A percentile compares a stretch with the other conserved stretches of the same genome.
Evolutionary conservation across 1,139 yeast species (phyloP).

Genomic region (Protomyces inouyei): DNA sequence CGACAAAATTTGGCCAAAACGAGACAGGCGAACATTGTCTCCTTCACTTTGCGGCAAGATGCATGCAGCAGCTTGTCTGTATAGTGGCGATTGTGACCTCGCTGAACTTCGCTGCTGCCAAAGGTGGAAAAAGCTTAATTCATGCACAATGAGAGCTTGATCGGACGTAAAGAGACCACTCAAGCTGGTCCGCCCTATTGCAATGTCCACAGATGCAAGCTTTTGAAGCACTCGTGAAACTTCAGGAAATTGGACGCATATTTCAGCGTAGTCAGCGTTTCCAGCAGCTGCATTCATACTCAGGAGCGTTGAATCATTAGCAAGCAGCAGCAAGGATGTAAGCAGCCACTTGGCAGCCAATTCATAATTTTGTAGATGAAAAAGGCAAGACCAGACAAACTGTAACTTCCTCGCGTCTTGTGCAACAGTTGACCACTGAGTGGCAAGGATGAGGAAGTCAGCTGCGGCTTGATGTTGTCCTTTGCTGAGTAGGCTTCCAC

Average conservation of each 20-base stretch:
- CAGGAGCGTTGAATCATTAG: background rate
- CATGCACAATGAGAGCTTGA: background rate
- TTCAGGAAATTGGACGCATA: background rate
- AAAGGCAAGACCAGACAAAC: constrained; percentile 14
- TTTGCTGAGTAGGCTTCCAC: constrained; percentile 3
- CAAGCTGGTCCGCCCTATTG: background rate
- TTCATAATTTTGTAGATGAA: background rate
- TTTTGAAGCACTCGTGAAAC: background rate
- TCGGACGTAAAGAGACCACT: background rate
- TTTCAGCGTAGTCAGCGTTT: background rate
- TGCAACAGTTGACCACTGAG: background rate
- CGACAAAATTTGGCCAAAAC: background rate
- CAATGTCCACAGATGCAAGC: background rate
- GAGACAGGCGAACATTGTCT: background rate
- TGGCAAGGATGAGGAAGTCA: background rate
- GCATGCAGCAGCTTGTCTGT: background rate
- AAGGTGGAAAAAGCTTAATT: background rate
- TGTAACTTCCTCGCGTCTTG: constrained; percentile 2
- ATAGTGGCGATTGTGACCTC: background rate
- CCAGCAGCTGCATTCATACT: background rate
- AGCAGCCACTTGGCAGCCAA: constrained; percentile 6
- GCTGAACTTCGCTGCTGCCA: background rate
- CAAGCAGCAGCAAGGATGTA: background rate
- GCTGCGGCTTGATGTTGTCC: background rate
- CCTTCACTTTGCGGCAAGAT: background rate